Base-by-base conservation (phyloP, 371 early-diverging fungal genomes). In the Rhizopus sp. region DNA sequence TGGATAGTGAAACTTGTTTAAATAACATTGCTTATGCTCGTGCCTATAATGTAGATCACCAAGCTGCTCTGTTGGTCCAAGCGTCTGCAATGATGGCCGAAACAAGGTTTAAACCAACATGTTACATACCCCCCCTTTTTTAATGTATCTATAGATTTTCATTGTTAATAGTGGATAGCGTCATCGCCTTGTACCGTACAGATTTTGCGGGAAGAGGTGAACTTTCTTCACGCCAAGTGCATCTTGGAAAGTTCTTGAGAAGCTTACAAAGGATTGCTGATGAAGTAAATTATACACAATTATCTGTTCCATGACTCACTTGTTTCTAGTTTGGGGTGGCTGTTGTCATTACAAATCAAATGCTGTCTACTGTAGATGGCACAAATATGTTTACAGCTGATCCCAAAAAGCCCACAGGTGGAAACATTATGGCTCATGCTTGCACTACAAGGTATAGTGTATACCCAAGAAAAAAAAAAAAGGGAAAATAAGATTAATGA, bases 181-280 rank as follows among this genome's bases (percentile, higher is more conserved):
- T 96, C 4, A 99, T 94, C 41, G 86, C 99, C 0, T 75, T 99
- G 17, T 99, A 99, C 73, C 87, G 99, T 57, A 99, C 99, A 3
- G 99, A 99, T 75, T 99, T 88, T 66, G 84, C 91, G 13, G 99
- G 99, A 4, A 85, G 99, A 63, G 99, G 99, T 30, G 99, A 99
- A 79, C 87, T 99, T 17, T 88, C 95, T 10, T 97, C 97, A 31
- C 83, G 99, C 42, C 99, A 99, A 72, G 93, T 96, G 84, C 99
- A 98, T 66, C 71, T 99, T 57, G 99, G 95, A 9, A 81, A 90
- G 35, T 99, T 99, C 70, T 70, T 99, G 60, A 83, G 99, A 42
- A 88, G 82, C 29, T 77, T 99, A 23, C 80, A 91, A 50, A 85
- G 98, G 15, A 81, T 99, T 15, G 98, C 99, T 0, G 99, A 99